Evolutionary conservation across 257 asterid species (phyloP), one percentile per base, ranked within the genome.

Genomic region (Catharanthus roseus): DNA sequence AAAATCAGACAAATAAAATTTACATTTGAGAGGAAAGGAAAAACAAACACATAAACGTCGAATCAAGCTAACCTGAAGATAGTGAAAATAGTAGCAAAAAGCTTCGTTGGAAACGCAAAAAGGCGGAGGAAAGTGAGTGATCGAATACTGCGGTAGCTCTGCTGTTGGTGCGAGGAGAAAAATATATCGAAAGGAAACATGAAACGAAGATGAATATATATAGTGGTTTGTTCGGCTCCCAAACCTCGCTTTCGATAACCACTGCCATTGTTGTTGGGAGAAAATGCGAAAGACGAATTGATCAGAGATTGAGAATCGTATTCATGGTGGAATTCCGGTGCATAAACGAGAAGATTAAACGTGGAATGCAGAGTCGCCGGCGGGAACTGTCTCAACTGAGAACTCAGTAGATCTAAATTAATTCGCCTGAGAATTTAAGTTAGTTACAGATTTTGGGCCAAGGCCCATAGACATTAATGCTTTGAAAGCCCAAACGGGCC

Each of bases 201-300:
- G 86, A 75, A 68, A 86, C 58, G 80, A 89, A 85, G 34, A 90
- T 66, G 76, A 88, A 84, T 11, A 86, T 5, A 77, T 66, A 86
- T 6, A 87, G 69, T 26, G 89, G 83, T 77, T 70, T 68, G 85
- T 81, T 88, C 36, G 97, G 97, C 69, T 88, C 92, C 97, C 97
- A 91, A 53, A 86, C 73, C 68, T 87, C 89, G 75, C 86, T 83
- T 85, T 85, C 99, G 71, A 89, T 76, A 19, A 84, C 85, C 54
- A 91, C 93, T 64, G 87, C 99, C 99, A 93, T 93, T 72, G 74
- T 61, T 53, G 38, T 23, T 38, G 42, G 26, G 13, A 64, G 31
- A n/a, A 29, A 71, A 44, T 18, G 69, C 9, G 16, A 23, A 36
- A 6, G 5, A 1, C 54, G 18, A 70, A 10, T 31, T 44, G 1